Conservation (phyloP, 257 asterid species). For the Echites panduratus region DNA sequence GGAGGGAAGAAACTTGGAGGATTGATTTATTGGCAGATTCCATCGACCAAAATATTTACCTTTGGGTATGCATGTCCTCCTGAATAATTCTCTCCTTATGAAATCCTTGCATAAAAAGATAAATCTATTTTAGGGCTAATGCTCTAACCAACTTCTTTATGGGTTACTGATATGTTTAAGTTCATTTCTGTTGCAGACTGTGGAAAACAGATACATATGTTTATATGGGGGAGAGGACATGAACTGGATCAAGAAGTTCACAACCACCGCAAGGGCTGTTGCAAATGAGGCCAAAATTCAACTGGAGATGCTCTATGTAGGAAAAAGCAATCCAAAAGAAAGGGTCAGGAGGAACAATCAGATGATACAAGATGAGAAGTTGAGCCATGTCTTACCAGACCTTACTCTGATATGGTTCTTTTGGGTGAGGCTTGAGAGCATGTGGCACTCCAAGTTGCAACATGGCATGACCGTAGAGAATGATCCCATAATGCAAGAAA, state of each 20-base stretch:
- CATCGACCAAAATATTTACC: slow-evolving; percentile 49
- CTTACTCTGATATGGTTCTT: slow-evolving; percentile 59
- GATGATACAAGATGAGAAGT: slow-evolving; percentile 38
- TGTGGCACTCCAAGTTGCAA: slow-evolving; percentile 87
- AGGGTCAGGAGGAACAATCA: slow-evolving; percentile 58
- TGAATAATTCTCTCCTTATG: background rate
- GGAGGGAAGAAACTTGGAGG: slow-evolving; percentile 67
- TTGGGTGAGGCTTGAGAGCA: slow-evolving; percentile 84
- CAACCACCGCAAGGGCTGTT: slow-evolving; percentile 30
- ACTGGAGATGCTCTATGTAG: slow-evolving; percentile 78
- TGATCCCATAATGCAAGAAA: slow-evolving; percentile 63
- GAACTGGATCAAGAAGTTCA: slow-evolving; percentile 68
- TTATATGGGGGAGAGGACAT: slow-evolving; percentile 91
- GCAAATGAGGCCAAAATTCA: slow-evolving; percentile 41
- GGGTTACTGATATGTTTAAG: background rate
- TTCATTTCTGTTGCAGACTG: slow-evolving; percentile 28
- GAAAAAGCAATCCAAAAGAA: slow-evolving; percentile 64
- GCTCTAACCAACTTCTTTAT: background rate
- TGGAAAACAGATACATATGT: slow-evolving; percentile 56
- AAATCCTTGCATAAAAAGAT: background rate
- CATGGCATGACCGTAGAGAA: slow-evolving; percentile 46
- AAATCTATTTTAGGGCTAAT: background rate
- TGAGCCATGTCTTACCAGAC: slow-evolving; percentile 55
- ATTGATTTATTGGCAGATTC: slow-evolving; percentile 54
- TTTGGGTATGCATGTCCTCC: slow-evolving; percentile 47